phyloP scores from a whole-genome alignment of 2,329 filamentous ascomycete genomes.

The Parafenestella ontariensis region DNA sequence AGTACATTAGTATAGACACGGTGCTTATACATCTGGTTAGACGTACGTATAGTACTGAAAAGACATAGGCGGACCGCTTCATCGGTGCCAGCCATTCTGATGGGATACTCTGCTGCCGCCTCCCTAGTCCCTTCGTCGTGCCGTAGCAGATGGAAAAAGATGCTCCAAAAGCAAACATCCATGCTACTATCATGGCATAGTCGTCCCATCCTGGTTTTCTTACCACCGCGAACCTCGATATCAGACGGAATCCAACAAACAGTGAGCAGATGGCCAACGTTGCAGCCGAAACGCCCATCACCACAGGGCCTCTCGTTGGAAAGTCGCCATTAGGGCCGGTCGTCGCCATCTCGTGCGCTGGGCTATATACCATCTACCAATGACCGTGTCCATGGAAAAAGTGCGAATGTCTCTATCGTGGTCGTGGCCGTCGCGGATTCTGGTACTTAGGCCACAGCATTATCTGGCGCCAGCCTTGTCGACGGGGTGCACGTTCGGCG shows the following conservation, averaged over 20 bases:
- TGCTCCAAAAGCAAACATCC: slow-evolving; percentile 73
- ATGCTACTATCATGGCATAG: slow-evolving; percentile 80
- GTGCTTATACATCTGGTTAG: background rate
- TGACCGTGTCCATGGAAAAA: slow-evolving; percentile 15
- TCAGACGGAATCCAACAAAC: slow-evolving; percentile 77
- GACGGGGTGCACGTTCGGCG: slow-evolving; percentile 3
- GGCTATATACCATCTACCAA: slow-evolving; percentile 12
- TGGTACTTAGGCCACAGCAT: slow-evolving; percentile 28
- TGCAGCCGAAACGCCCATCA: slow-evolving; percentile 73
- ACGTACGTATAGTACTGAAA: slow-evolving; percentile 66
- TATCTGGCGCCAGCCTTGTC: slow-evolving; percentile 22
- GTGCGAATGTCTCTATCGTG: slow-evolving; percentile 26
- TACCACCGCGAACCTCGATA: slow-evolving; percentile 77
- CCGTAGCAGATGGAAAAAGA: slow-evolving; percentile 72
- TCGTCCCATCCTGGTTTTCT: slow-evolving; percentile 77
- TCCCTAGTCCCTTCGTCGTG: slow-evolving; percentile 70
- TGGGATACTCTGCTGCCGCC: slow-evolving; percentile 68
- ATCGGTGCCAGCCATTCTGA: slow-evolving; percentile 59
- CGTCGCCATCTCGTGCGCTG: slow-evolving; percentile 36
- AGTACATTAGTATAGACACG: slow-evolving; percentile 21
- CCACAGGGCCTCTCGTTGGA: slow-evolving; percentile 47
- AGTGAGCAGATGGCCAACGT: slow-evolving; percentile 73
- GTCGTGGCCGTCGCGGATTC: slow-evolving; percentile 35
- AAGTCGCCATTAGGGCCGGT: slow-evolving; percentile 23
- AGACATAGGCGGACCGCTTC: slow-evolving; percentile 65